These are phyloP conservation scores for Lophiotrema nucula DNA, from an alignment of 495 filamentous ascomycete species.

Conservation along the genomic window DNA sequence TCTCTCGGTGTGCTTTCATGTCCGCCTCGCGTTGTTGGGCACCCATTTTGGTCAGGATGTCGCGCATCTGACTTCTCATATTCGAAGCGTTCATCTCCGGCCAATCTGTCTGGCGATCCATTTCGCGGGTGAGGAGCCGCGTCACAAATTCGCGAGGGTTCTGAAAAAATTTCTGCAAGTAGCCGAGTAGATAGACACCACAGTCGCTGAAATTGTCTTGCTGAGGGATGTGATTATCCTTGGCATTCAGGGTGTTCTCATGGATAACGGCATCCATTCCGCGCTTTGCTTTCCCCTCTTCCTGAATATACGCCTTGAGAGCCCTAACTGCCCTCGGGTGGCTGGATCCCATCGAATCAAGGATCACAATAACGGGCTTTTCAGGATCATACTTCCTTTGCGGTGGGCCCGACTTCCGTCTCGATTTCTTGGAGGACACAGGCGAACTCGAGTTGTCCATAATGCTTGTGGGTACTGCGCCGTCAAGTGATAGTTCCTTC, in stretches of 20 bases:
- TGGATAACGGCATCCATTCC: conserved; percentile 55
- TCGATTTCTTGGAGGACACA: neutral
- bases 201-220: conserved; percentile 89
- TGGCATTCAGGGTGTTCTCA: conserved; percentile 64
- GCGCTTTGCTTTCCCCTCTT: conserved; percentile 70
- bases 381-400: conserved; percentile 31
- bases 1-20: conserved; percentile 49
- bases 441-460: neutral
- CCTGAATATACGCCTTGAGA: conserved; percentile 73
- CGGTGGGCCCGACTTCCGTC: conserved; percentile 16
- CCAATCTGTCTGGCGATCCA: conserved; percentile 54
- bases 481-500: neutral
- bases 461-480: neutral
- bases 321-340: conserved; percentile 61
- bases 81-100: conserved; percentile 51
- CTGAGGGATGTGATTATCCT: conserved; percentile 58
- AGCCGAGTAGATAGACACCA: conserved; percentile 79
- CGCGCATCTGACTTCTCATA: conserved; percentile 54
- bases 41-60: conserved; percentile 42
- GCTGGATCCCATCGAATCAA: conserved; percentile 72
- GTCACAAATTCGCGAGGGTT: conserved; percentile 63
- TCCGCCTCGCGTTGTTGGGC: conserved; percentile 16
- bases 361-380: conserved; percentile 73
- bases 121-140: conserved; percentile 52
- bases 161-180: conserved; percentile 74